A percentile compares a stretch with the other conserved stretches of the same genome.
Conservation (phyloP, 768 basidiomycete genomes). For the Mycena galericulata region DNA sequence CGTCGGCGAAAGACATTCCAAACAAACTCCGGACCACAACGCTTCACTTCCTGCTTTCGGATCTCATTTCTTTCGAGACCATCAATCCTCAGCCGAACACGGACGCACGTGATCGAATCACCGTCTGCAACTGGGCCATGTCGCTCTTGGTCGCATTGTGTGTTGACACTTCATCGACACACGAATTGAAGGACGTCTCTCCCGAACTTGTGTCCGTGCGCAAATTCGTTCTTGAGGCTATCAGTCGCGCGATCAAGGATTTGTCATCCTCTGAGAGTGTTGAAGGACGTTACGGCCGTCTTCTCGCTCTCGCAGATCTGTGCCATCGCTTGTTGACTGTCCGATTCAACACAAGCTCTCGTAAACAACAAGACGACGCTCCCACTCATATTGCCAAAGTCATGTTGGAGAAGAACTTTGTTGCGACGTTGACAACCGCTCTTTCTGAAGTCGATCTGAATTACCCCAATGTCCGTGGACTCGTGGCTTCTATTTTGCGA, state of each 20-base stretch:
- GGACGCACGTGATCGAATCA: conserved; percentile 66
- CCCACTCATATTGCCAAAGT: conserved; percentile 94
- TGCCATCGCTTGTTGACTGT: conserved; percentile 89
- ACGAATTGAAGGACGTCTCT: conserved; percentile 82
- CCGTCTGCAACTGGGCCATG: conserved; percentile 88
- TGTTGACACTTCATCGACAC: conserved; percentile 77
- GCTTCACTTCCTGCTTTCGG: conserved; percentile 84
- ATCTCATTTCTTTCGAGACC: conserved; percentile 83
- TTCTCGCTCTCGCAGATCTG: conserved; percentile 88
- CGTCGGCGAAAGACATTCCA: conserved; percentile 71
- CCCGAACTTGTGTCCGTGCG: conserved; percentile 89
- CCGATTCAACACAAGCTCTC: conserved; percentile 69
- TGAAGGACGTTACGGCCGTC: conserved; percentile 87
- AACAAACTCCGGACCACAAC: conserved; percentile 74
- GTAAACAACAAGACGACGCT: conserved; percentile 76
- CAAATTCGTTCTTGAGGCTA: conserved; percentile 90
- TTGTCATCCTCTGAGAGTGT: conserved; percentile 65
- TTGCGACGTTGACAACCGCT: conserved; percentile 86
- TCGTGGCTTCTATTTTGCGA: conserved; percentile 89
- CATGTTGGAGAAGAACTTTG: conserved; percentile 99
- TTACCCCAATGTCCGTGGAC: conserved; percentile 88
- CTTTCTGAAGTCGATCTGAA: conserved; percentile 95
- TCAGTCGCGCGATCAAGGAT: conserved; percentile 91
- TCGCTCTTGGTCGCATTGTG: conserved; percentile 94
- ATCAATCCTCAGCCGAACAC: conserved; percentile 72